Evolutionary conservation across 768 basidiomycete species (phyloP).

Genomic region (Pisolithus marmoratus): DNA sequence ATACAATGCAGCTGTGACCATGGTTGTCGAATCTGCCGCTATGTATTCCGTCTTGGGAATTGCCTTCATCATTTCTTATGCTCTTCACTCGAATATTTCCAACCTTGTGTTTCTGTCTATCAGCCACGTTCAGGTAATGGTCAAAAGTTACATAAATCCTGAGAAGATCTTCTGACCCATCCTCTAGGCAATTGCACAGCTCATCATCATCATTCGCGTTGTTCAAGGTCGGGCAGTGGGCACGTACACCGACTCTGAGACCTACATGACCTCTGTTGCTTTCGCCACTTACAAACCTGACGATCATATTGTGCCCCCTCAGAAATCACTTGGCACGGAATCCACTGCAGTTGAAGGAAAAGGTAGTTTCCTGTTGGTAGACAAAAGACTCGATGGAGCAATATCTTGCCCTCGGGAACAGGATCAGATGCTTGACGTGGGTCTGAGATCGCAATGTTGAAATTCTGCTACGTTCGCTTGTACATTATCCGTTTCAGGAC

Average conservation of each 20-base stretch:
- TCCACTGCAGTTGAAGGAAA: neutral
- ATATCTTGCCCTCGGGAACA: no score
- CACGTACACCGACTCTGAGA: neutral
- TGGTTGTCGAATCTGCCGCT: constrained; percentile 33
- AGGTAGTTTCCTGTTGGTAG: no score
- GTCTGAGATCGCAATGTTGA: no score
- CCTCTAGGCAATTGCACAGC: constrained; percentile 27
- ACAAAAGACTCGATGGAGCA: no score
- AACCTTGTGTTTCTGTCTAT: constrained; percentile 30
- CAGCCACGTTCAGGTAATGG: constrained; percentile 27
- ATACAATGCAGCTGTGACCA: constrained; percentile 24
- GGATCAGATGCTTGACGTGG: no score
- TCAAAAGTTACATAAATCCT: no score
- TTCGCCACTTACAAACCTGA: constrained; percentile 1
- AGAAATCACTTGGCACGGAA: neutral
- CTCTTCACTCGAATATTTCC: constrained; percentile 16
- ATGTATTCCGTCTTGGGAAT: constrained; percentile 22
- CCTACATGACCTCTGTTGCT: neutral
- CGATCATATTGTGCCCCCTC: neutral
- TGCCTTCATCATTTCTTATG: constrained; percentile 28
- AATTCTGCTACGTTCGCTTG: no score
- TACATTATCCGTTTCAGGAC: no score
- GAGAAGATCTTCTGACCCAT: neutral
- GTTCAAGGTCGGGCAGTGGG: constrained; percentile 23
- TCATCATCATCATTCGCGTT: constrained; percentile 33